phyloP scores from a whole-genome alignment of 768 basidiomycete species.

The Tylopilus felleus region DNA sequence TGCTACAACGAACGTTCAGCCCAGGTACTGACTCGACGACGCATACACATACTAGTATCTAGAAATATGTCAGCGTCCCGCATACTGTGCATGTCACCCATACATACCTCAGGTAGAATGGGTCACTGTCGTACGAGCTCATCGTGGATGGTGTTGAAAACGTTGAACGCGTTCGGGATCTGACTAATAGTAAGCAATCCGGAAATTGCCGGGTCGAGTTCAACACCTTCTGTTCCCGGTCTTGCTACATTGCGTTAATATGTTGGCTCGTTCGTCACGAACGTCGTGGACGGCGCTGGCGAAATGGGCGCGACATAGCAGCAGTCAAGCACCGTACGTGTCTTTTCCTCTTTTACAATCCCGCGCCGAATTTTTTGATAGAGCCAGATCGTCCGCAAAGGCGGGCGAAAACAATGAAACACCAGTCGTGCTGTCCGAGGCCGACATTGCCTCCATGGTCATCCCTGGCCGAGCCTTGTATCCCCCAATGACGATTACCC shows the following conservation, averaged over 20 bases:
- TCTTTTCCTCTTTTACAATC: not conserved
- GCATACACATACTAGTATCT: conserved; percentile 50
- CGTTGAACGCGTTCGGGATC: not conserved
- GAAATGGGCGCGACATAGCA: conserved; percentile 22
- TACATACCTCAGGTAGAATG: conserved; percentile 74
- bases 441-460: conserved; percentile 48
- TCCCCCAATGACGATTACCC: conserved; percentile 53
- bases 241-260: conserved; percentile 12
- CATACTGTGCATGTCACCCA: not conserved
- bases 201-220: not conserved
- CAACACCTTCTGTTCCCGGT: not conserved
- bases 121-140: conserved; percentile 55
- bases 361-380: not conserved
- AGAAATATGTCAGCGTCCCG: conserved; percentile 13
- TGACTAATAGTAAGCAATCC: not conserved
- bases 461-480: conserved; percentile 61
- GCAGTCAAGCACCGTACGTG: conserved; percentile 14
- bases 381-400: conserved; percentile 3
- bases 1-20: conserved; percentile 29
- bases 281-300: conserved; percentile 15
- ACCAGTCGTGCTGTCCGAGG: conserved; percentile 32
- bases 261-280: conserved; percentile 31
- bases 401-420: not conserved
- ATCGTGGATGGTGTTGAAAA: conserved; percentile 22
- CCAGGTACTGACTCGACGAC: not conserved